A percentile compares a stretch with the other conserved stretches of the same genome.
Evolutionary conservation across 75 land plant genomes (phyloP).

Genomic region (Chamaecyparis obtusa): DNA sequence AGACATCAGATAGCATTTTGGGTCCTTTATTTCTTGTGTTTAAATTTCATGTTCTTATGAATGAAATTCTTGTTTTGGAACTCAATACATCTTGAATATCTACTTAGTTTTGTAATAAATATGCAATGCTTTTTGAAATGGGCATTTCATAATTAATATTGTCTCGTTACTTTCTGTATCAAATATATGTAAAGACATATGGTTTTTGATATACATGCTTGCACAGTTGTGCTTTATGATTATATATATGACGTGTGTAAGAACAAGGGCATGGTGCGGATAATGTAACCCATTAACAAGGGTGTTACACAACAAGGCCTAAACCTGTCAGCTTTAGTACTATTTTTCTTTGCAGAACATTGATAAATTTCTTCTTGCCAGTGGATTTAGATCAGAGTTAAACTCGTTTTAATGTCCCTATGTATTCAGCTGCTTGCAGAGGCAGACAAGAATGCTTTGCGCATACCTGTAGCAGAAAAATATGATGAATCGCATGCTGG

Average conservation of each 20-base stretch:
- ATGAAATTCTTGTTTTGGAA: neutral
- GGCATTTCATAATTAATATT: neutral
- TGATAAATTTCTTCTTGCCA: neutral
- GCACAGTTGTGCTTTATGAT: neutral
- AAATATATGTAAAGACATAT: too few species aligned
- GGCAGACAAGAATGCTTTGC: conserved; percentile 64
- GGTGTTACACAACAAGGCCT: neutral
- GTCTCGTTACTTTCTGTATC: neutral
- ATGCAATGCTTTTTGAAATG: neutral
- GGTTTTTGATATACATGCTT: neutral
- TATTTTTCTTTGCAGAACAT: neutral
- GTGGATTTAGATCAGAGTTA: neutral
- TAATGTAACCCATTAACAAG: neutral
- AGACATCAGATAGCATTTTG: neutral
- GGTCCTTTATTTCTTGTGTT: neutral
- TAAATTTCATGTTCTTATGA: neutral
- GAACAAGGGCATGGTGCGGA: neutral
- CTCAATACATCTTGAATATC: neutral
- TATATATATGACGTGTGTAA: neutral
- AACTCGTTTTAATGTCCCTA: neutral
- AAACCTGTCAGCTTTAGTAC: neutral
- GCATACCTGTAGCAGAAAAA: conserved; percentile 29
- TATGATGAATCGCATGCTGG: conserved; percentile 21
- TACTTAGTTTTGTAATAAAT: neutral
- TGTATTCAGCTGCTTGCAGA: conserved; percentile 86